Evolutionary conservation across 352 stramenopile species (phyloP).

Genomic region (Pythium graminicola): DNA sequence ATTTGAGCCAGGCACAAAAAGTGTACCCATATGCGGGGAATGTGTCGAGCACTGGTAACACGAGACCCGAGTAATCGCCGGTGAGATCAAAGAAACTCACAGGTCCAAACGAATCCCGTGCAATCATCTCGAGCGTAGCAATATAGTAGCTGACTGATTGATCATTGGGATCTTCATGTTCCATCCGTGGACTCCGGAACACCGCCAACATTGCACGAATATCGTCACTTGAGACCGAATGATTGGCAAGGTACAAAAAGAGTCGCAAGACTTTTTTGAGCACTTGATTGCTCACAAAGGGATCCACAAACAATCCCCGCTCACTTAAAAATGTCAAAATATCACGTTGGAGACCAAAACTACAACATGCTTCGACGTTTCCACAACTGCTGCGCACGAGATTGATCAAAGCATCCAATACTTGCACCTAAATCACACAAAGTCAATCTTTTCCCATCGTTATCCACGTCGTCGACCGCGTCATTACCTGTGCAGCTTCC

Average conservation of each 20-base stretch:
- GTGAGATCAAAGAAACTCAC: constrained; percentile 81
- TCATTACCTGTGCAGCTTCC: constrained; percentile 51
- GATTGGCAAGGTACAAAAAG: constrained; percentile 72
- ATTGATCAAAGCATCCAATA: constrained; percentile 66
- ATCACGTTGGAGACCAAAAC: constrained; percentile 62
- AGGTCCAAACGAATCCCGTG: constrained; percentile 70
- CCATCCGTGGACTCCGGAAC: constrained; percentile 63
- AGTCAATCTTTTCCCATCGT: neutral
- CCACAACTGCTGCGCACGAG: constrained; percentile 69
- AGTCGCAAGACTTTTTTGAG: constrained; percentile 74
- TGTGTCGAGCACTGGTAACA: constrained; percentile 57
- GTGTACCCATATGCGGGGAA: constrained; percentile 82
- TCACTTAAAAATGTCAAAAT: constrained; percentile 68
- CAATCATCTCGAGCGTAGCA: constrained; percentile 81
- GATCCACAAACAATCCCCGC: constrained; percentile 53
- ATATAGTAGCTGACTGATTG: constrained; percentile 69
- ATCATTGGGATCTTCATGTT: constrained; percentile 64
- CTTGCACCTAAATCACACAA: constrained; percentile 30
- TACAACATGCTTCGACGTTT: constrained; percentile 69
- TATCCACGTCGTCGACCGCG: neutral
- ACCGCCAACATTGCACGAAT: constrained; percentile 76
- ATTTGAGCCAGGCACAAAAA: constrained; percentile 82
- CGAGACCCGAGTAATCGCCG: constrained; percentile 64
- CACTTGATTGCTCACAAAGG: constrained; percentile 47
- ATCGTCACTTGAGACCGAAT: constrained; percentile 72